phyloP scores from a whole-genome alignment of 495 filamentous ascomycete genomes.

The Hypoxylon fragiforme region DNA sequence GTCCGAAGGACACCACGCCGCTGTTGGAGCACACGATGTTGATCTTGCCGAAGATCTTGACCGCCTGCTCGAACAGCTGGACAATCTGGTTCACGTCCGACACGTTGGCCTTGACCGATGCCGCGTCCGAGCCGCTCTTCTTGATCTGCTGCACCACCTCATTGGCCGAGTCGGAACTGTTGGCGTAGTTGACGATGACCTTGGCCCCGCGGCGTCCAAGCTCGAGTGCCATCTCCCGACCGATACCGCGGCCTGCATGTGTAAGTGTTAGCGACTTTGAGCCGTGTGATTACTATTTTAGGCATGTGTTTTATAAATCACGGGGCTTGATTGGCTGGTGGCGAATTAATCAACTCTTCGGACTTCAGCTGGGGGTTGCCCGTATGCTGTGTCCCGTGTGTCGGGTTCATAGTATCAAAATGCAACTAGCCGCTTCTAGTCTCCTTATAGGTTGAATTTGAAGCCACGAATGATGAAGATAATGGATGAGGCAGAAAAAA shows the following conservation, averaged over 20 bases:
- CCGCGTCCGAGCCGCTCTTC: conserved; percentile 58
- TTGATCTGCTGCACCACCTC: conserved; percentile 60
- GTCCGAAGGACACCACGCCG: conserved; percentile 65
- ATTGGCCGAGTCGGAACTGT: conserved; percentile 62
- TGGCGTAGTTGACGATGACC: conserved; percentile 78
- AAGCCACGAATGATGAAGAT: background rate
- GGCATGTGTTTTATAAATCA: conserved; percentile 1
- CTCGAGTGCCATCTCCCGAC: conserved; percentile 73
- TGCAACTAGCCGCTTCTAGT: conserved; percentile 6
- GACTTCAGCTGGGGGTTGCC: conserved; percentile 26
- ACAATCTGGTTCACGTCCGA: conserved; percentile 66
- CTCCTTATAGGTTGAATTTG: background rate
- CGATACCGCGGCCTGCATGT: conserved; percentile 67
- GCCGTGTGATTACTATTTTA: conserved; percentile 1
- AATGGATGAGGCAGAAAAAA: background rate
- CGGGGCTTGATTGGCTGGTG: background rate
- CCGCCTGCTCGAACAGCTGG: conserved; percentile 56
- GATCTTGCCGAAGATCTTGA: conserved; percentile 67
- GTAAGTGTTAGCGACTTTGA: conserved; percentile 11
- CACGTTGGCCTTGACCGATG: conserved; percentile 77
- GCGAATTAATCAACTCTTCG: background rate
- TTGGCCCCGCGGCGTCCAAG: conserved; percentile 71
- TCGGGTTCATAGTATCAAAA: conserved; percentile 1
- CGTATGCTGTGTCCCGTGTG: background rate
- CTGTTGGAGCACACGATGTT: conserved; percentile 77